Evolutionary conservation across 2,329 filamentous ascomycete species (phyloP), one percentile per base, ranked within the genome.

Genomic region (Diaporthe nobilis): DNA sequence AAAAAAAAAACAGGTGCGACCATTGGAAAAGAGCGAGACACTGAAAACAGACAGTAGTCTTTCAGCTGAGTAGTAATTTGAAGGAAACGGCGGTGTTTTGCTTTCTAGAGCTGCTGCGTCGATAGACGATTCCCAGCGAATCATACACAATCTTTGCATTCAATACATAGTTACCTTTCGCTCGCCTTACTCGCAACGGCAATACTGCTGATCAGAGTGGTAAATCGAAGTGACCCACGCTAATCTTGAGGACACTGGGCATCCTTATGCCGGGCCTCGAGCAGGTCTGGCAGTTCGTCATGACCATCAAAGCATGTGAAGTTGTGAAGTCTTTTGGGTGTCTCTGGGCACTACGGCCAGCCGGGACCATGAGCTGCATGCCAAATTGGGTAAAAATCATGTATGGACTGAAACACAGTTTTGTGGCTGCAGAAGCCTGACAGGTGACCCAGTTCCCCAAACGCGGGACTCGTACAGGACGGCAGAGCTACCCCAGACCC

Each of bases 121-220:
- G n/a, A 70, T 55, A 70, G 65, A 70, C 65, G 49, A 70, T 70
- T 70, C 65, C 65, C 49, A 73, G 57, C 17, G 58, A 65, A 49
- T 65, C 58, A 73, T 13, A 20, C 49, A 73, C 71, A 73, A 15
- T 73, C 57, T 44, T 67, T 73, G 37, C n/a, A 55, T 44, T n/a
- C 34, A 53, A 65, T 42, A 55, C 28, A 70, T 42, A 42, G 13
- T 37, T 10, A 39, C 9, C 22, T 42, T 55, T n/a, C 17, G 49
- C 49, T 28, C 8, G 15, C 4, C 3, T 20, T 53, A 34, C 49
- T 34, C 25, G 4, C 7, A n/a, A 39, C 49, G n/a, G n/a, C 22
- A 6, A 28, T 1, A n/a, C 47, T 9, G 37, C 37, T 25, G 53
- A 55, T 55, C 53, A 55, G 25, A 22, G 5, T 49, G 31, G 28